These are phyloP conservation scores for Lobulomyces angularis DNA, from an alignment of 192 early-diverging fungal genomes.

Conservation along the genomic window DNA sequence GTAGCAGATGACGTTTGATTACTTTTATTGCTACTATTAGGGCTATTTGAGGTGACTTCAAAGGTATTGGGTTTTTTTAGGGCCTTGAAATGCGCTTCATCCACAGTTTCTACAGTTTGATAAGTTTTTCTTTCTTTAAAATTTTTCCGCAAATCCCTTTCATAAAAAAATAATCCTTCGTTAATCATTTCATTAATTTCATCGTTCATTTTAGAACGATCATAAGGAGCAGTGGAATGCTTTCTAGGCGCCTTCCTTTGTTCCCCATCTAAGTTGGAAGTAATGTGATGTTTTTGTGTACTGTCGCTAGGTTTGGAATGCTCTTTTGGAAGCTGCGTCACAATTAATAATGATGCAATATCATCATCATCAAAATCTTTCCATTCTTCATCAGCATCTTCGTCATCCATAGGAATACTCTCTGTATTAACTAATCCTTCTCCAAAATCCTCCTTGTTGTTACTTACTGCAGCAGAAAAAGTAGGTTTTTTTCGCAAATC, in stretches of 20 bases:
- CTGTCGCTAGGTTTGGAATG: conserved; percentile 44
- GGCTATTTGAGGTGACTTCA: no score
- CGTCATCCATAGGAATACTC: no score
- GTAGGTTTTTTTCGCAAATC: conserved; percentile 28
- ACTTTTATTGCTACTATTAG: no score
- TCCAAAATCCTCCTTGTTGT: no score
- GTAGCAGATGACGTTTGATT: no score
- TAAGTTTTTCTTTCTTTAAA: conserved; percentile 10
- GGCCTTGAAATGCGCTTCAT: no score
- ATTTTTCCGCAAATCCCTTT: conserved; percentile 53
- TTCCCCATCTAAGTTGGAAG: conserved; percentile 3
- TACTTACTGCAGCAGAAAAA: neutral
- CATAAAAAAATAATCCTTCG: conserved; percentile 88
- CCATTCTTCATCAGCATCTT: conserved; percentile 11
- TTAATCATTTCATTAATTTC: conserved; percentile 88
- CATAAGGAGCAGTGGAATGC: conserved; percentile 51
- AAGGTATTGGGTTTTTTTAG: no score
- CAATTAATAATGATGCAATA: conserved; percentile 78
- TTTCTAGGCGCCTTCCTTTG: conserved; percentile 36
- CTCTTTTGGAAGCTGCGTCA: conserved; percentile 50
- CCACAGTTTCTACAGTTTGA: conserved; percentile 1
- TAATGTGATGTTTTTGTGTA: conserved; percentile 32
- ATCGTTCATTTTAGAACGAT: conserved; percentile 63
- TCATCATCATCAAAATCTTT: conserved; percentile 80
- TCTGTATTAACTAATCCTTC: no score